These are phyloP conservation scores for Geotrichum restrictum DNA, from an alignment of 1,139 yeast species.

Conservation along the genomic window DNA sequence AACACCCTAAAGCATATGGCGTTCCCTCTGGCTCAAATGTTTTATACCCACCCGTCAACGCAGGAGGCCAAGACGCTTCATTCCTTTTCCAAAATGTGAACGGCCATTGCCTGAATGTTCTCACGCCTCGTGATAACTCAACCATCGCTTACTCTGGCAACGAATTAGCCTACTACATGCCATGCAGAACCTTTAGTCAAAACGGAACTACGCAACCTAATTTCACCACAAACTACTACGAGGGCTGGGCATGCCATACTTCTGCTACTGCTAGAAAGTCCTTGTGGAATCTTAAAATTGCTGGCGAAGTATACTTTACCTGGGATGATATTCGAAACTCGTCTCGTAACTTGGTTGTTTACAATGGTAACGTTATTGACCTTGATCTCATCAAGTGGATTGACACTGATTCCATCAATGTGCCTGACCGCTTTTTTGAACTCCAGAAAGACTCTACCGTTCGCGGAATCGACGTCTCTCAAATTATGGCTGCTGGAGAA, in stretches of 20 bases:
- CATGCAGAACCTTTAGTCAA: constrained; percentile 67
- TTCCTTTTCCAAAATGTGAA: constrained; percentile 92
- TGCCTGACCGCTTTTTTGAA: constrained; percentile 67
- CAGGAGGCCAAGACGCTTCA: constrained; percentile 87
- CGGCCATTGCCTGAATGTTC: constrained; percentile 81
- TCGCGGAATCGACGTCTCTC: constrained; percentile 77
- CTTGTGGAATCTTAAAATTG: constrained; percentile 56
- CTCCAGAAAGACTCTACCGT: constrained; percentile 53
- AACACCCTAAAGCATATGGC: constrained; percentile 81
- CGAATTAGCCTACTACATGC: constrained; percentile 92
- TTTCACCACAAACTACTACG: constrained; percentile 53
- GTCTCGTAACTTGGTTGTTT: constrained; percentile 76
- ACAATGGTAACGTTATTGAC: constrained; percentile 83
- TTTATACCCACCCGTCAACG: constrained; percentile 77
- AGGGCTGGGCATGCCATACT: constrained; percentile 93
- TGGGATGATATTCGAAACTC: constrained; percentile 80
- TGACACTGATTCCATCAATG: constrained; percentile 59
- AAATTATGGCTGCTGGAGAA: constrained; percentile 62
- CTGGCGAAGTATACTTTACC: constrained; percentile 78
- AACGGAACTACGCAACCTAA: constrained; percentile 70
- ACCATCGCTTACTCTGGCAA: constrained; percentile 63
- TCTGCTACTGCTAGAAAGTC: constrained; percentile 61
- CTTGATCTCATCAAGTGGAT: constrained; percentile 73
- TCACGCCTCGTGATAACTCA: constrained; percentile 67
- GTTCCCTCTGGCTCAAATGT: constrained; percentile 62